Conservation (phyloP, 352 stramenopile genomes). For the Phytophthora tubulina region DNA sequence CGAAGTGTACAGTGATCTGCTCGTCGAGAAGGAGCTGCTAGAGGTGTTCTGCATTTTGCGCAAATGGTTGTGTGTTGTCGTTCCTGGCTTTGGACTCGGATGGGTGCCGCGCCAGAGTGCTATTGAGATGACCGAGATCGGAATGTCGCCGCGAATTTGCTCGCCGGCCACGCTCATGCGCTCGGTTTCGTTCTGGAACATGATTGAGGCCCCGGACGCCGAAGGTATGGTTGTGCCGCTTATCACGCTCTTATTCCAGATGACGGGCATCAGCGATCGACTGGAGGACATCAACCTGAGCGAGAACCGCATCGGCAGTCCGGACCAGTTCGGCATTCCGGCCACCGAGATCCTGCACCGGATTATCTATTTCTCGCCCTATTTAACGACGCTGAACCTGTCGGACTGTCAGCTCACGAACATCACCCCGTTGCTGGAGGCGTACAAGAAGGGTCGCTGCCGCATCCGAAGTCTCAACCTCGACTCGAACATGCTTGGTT, state of each 20-base stretch:
- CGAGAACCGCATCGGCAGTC: slow-evolving; percentile 65
- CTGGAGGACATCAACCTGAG: slow-evolving; percentile 68
- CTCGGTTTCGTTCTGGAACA: slow-evolving; percentile 59
- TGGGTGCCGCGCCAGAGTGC: slow-evolving; percentile 59
- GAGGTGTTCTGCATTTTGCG: slow-evolving; percentile 67
- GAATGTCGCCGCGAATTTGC: slow-evolving; percentile 60
- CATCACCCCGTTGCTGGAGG: slow-evolving; percentile 59
- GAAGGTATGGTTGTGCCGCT: slow-evolving; percentile 62
- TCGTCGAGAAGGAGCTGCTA: slow-evolving; percentile 54
- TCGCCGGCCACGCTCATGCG: slow-evolving; percentile 54
- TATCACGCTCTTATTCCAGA: slow-evolving; percentile 64
- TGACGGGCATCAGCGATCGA: slow-evolving; percentile 61
- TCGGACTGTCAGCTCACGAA: slow-evolving; percentile 58
- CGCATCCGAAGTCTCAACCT: slow-evolving; percentile 58
- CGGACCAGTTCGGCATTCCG: slow-evolving; percentile 62
- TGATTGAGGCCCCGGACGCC: slow-evolving; percentile 58
- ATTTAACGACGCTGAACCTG: slow-evolving; percentile 62
- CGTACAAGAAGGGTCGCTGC: slow-evolving; percentile 61
- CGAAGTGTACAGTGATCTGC: slow-evolving; percentile 52
- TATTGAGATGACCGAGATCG: slow-evolving; percentile 62
- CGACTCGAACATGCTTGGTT: slow-evolving; percentile 66
- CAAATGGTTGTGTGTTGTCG: slow-evolving; percentile 65
- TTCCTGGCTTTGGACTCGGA: slow-evolving; percentile 65
- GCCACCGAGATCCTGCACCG: slow-evolving; percentile 59
- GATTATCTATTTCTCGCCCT: slow-evolving; percentile 67